Conservation (phyloP, 176 grass and related monocot species). For the Triticum monococcum region DNA sequence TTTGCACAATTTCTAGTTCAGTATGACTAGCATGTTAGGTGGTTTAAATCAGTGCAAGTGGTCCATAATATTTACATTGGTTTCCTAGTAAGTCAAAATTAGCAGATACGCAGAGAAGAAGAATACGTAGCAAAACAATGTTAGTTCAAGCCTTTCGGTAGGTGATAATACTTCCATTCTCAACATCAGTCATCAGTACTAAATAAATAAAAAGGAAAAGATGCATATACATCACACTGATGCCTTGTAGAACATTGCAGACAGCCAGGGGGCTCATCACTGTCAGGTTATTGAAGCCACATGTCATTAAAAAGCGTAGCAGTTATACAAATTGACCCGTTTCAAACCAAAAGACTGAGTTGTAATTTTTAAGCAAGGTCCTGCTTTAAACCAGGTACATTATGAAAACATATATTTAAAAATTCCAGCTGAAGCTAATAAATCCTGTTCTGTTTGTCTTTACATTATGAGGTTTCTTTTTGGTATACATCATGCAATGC, state of each 20-base stretch:
- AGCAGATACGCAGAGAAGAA: background rate
- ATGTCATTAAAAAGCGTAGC: background rate
- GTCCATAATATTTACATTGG: no score
- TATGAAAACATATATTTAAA: background rate
- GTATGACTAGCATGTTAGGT: no score
- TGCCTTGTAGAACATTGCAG: background rate
- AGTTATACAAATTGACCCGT: background rate
- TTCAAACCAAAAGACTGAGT: background rate
- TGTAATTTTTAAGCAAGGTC: background rate
- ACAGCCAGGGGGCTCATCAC: no score
- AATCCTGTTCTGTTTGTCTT: background rate
- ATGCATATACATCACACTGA: background rate
- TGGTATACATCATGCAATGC: background rate
- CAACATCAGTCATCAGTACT: background rate
- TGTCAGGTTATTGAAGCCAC: no score
- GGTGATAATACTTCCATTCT: background rate
- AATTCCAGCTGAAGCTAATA: background rate
- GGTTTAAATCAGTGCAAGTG: no score
- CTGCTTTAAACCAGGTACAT: background rate
- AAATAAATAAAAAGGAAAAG: background rate
- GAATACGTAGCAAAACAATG: background rate
- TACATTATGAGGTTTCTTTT: background rate
- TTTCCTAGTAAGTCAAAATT: background rate
- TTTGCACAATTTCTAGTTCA: no score
- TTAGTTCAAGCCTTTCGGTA: background rate